Evolutionary conservation across 192 early-diverging fungal species (phyloP), one percentile per base, ranked within the genome.

Genomic region (Mortierella antarctica): DNA sequence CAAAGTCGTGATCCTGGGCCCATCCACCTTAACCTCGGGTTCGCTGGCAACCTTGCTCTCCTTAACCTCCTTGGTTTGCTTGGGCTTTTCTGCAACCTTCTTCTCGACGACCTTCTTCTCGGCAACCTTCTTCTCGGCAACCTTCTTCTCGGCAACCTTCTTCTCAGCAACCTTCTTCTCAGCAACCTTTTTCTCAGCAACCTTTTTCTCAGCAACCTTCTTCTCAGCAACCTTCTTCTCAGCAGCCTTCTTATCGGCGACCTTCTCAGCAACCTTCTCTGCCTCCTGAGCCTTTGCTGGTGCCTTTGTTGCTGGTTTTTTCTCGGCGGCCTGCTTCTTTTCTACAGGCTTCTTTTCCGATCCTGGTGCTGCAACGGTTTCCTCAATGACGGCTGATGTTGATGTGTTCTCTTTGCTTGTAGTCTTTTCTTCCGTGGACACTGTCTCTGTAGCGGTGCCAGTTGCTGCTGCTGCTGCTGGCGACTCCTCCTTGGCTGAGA

Each of bases 1-100:
- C 48, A 79, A 41, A 5, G 49, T 57, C 5, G 69, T 67, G 64
- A 79, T 79, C 64, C 67, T 79, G 55, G 65, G 65, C 49, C 51
- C 47, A 42, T 65, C 62, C 46, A 42, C 8, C 45, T 70, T 50
- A 12, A 58, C 55, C n/a, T 56, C 18, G 53, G 39, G 39, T 42
- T 39, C 53, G 41, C 14, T 7, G 62, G 50, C 64, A 50, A 50
- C 9, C 21, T 50, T 48, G 54, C 23, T 20, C 54, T 20, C 23
- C 54, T 55, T 21, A 2, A 20, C 23, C 54, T 55, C 23, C n/a
- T 18, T 55, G 9, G 11, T 8, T 4, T 21, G 11, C 54, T 55
- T 55, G n/a, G 11, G 8, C 31, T 31, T 21, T 20, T n/a, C 54
- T 20, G 15, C 1, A n/a, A 20, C 20, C 46, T 62, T 39, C 7